Base-by-base conservation (phyloP, 257 asterid genomes). In the Nicotiana tomentosiformis region DNA sequence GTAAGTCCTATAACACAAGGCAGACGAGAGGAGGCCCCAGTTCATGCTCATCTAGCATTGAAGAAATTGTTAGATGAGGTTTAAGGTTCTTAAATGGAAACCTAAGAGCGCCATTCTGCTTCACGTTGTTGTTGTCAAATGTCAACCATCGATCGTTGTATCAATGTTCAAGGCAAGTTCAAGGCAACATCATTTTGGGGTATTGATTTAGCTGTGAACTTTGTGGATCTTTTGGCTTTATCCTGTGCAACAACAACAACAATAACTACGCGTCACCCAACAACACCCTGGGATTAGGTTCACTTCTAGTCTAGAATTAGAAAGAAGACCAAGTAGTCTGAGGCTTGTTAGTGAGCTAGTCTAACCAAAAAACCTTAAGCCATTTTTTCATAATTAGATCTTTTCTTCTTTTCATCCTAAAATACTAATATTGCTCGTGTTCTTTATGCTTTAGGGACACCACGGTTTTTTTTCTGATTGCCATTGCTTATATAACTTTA, bases 1-100 rank as follows among this genome's bases (percentile, higher is more conserved):
- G 97, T 90, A 87, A 83, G 32, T 92, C 97, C 20, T 92, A 92
- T 84, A 92, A 92, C 84, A 90, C 97, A 3, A 89, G 83, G 86
- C 93, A 91, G 90, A 91, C 90, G 1, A 86, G 91, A 81, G 95
- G 89, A 23, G 16, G 88, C 83, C 51, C 88, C 85, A 39, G 37
- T 2, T 77, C 86, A 1, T 72, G 70, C 37, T 12, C 88, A 5
- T 17, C 89, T 51, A 35, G 77, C 12, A 49, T 84, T 29, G 17
- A 86, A 17, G 87, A 83, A 81, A 77, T 80, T 58, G 86, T 88
- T 82, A 80, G 88, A 57, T 84, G 83, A 85, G 43, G 7, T 70
- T 57, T 57, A 57, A 57, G 64, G 64, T 57, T 57, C 23, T 17
- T 57, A 18, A 43, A 57, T 17, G 18, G 64, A 57, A 23, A 57